A percentile compares a stretch with the other conserved stretches of the same genome.
phyloP scores from a whole-genome alignment of 1,284 basidiomycete species.

The Ceratobasidium papillatum region DNA sequence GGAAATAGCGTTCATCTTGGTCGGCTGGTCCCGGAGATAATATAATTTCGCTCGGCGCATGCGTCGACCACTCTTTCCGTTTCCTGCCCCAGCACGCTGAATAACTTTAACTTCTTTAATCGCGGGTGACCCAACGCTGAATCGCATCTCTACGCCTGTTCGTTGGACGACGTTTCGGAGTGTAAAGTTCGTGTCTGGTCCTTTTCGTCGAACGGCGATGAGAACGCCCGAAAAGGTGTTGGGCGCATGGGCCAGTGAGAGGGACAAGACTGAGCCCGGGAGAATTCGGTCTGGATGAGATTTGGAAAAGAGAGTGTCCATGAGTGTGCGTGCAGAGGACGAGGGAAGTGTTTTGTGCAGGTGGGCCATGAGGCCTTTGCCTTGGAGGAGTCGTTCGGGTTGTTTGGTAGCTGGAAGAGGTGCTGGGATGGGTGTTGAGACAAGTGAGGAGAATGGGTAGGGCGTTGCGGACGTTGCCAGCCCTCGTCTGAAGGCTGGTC shows the following conservation, averaged over 20 bases:
- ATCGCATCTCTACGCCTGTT: constrained; percentile 90
- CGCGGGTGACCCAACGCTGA: constrained; percentile 83
- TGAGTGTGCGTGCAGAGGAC: constrained; percentile 72
- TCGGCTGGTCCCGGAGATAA: constrained; percentile 78
- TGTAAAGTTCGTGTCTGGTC: constrained; percentile 82
- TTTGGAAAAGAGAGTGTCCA: constrained; percentile 74
- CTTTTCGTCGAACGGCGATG: constrained; percentile 79
- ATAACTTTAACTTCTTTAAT: constrained; percentile 85
- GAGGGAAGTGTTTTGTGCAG: constrained; percentile 71
- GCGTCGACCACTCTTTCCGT: constrained; percentile 61
- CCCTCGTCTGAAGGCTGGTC: neutral
- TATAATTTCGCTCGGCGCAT: constrained; percentile 79
- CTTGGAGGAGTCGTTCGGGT: constrained; percentile 59
- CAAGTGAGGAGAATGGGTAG: constrained; percentile 79
- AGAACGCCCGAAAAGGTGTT: constrained; percentile 87
- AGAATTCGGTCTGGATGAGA: constrained; percentile 70
- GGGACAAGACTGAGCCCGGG: constrained; percentile 83
- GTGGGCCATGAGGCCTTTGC: constrained; percentile 82
- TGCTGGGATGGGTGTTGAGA: constrained; percentile 58
- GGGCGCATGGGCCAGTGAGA: constrained; percentile 74
- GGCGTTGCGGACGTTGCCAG: constrained; percentile 45
- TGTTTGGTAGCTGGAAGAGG: constrained; percentile 49
- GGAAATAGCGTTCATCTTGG: constrained; percentile 81
- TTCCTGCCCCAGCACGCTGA: constrained; percentile 59
- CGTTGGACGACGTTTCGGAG: constrained; percentile 88